These are phyloP conservation scores for Phytophthora kernoviae DNA, from an alignment of 352 stramenopile species.

Conservation along the genomic window DNA sequence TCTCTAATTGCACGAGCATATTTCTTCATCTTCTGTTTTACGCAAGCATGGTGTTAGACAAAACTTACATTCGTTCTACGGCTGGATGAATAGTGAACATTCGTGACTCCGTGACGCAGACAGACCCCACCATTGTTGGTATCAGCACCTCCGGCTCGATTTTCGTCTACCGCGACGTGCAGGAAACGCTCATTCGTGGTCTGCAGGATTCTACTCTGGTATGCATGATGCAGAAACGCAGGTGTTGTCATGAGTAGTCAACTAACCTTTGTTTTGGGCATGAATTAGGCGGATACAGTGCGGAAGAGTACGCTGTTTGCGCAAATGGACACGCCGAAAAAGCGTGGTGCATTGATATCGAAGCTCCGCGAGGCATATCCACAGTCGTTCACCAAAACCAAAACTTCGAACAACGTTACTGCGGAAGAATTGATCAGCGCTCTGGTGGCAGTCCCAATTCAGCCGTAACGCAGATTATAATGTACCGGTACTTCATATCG, in stretches of 20 bases:
- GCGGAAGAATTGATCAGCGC: slow-evolving; percentile 34
- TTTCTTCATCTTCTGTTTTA: slow-evolving; percentile 2
- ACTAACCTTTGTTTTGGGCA: not conserved
- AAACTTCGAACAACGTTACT: slow-evolving; percentile 2
- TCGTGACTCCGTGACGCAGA: slow-evolving; percentile 26
- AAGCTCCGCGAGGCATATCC: slow-evolving; percentile 34
- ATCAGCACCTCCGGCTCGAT: slow-evolving; percentile 73
- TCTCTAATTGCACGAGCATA: no score
- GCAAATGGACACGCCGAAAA: slow-evolving; percentile 47
- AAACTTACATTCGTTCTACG: no score
- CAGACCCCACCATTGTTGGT: slow-evolving; percentile 52
- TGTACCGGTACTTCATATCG: no score
- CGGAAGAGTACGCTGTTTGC: slow-evolving; percentile 36
- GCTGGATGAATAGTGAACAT: slow-evolving; percentile 34
- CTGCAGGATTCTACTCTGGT: slow-evolving; percentile 53
- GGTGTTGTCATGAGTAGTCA: not conserved
- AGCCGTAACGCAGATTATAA: slow-evolving; percentile 5
- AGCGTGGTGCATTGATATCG: slow-evolving; percentile 45
- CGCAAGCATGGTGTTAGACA: no score
- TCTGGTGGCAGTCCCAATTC: slow-evolving; percentile 24
- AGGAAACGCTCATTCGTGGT: slow-evolving; percentile 48
- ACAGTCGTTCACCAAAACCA: not conserved
- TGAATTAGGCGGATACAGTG: slow-evolving; percentile 41
- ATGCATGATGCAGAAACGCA: not conserved
- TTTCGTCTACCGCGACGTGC: slow-evolving; percentile 62